Conservation (phyloP, 1,284 basidiomycete species). For the Malassezia sp. region DNA sequence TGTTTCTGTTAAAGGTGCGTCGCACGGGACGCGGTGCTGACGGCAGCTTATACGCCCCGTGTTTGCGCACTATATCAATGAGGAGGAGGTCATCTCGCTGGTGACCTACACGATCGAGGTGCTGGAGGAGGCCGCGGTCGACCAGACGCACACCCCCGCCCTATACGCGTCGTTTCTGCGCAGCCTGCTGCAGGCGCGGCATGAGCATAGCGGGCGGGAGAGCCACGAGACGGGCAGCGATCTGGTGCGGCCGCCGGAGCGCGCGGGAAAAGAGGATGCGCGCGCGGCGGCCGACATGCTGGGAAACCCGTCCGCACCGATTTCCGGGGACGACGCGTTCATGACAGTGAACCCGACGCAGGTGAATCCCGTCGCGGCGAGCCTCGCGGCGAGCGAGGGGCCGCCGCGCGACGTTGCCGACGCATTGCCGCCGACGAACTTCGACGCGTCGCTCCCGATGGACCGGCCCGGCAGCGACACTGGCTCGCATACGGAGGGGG, state of each 20-base stretch:
- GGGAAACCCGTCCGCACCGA: no score
- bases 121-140: conserved; percentile 36
- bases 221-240: no score
- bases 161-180: conserved; percentile 39
- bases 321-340: not conserved
- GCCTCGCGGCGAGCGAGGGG: conserved; percentile 7
- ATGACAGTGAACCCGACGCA: conserved; percentile 17
- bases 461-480: not conserved
- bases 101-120: conserved; percentile 66
- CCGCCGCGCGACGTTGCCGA: not conserved
- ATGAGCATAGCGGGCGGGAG: conserved; percentile 17
- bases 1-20: conserved; percentile 48
- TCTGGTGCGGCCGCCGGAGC: no score
- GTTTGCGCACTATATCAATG: conserved; percentile 62
- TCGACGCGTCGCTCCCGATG: not conserved
- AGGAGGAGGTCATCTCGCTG: conserved; percentile 56
- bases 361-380: conserved; percentile 11
- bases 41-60: conserved; percentile 70
- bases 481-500: no score
- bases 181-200: conserved; percentile 32
- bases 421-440: not conserved
- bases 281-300: no score
- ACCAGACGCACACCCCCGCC: conserved; percentile 37
- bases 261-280: no score
- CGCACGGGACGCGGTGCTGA: no score